Evolutionary conservation across 2,329 filamentous ascomycete genomes (phyloP), one percentile per base, ranked within the genome.

Genomic region (Fusarium odoratissimum): DNA sequence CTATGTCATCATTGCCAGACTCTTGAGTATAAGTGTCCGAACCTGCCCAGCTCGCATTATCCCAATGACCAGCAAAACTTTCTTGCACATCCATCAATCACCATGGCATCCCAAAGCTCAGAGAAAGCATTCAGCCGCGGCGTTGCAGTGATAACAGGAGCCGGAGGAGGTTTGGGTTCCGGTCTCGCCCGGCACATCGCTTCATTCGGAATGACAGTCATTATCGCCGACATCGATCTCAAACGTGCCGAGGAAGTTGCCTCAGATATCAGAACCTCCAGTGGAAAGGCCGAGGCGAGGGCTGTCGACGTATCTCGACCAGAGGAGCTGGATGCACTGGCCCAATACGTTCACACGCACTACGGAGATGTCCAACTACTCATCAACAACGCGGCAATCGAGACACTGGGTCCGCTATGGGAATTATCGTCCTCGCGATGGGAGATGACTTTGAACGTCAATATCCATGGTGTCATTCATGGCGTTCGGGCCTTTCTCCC

Each of bases 231-330:
- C 6, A 55, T 55, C 0, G 25, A 38, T 3, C 5, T 55, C 3
- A 2, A 5, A 13, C 37, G 37, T 0, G 51, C 51, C 2, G 35
- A 40, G 14, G 51, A 55, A 40, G 25, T 41, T 0, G 51, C 51
- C 5, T 30, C 13, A 0, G 28, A n/a, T 1, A 31, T 55, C 0
- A 8, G 1, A 9, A 5, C 21, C 14, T 3, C 13, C 1, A 19
- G 10, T 7, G 23, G 51, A 9, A 21, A 31, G 1, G 51, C 25
- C 0, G 51, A 55, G 8, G 51, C 51, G 6, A 40, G 19, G 10
- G 25, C 7, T 16, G 3, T 55, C 1, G 37, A 55, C 5, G 25
- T 55, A 9, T 55, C 51, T 1, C 25, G 37, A 3, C 37, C 51
- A 2, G 21, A 6, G 0, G 35, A 41, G 28, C 6, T 55, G 17